A percentile compares a stretch with the other conserved stretches of the same genome.
These are phyloP conservation scores for Elsinoe australis DNA, from an alignment of 2,329 filamentous ascomycete species.

Conservation along the genomic window DNA sequence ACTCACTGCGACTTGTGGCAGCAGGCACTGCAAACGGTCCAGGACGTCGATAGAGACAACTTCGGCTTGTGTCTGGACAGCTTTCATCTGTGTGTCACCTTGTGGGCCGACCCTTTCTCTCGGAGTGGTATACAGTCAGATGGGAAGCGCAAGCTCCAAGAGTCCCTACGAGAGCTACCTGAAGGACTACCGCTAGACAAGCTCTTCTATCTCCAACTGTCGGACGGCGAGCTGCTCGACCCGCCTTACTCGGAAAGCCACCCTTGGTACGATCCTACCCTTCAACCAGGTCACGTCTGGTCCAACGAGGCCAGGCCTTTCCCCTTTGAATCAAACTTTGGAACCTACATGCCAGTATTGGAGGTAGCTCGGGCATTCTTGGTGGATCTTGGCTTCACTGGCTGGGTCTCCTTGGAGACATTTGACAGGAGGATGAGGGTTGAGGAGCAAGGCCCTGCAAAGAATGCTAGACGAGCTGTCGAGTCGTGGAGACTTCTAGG, in stretches of 20 bases:
- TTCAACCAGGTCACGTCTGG: not conserved
- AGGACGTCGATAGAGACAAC: not conserved
- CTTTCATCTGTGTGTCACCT: not conserved
- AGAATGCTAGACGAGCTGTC: too few species aligned
- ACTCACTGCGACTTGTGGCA: not conserved
- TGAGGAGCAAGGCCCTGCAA: too few species aligned
- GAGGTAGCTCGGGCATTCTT: not conserved
- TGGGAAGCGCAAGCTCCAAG: not conserved
- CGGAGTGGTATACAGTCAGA: not conserved
- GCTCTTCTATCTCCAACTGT: not conserved
- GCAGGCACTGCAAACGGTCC: not conserved
- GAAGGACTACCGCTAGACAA: not conserved
- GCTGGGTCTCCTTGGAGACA: not conserved
- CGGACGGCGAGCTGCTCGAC: not conserved
- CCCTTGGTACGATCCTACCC: not conserved
- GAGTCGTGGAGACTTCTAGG: too few species aligned
- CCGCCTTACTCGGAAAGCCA: not conserved
- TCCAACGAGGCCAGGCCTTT: not conserved
- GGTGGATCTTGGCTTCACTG: not conserved
- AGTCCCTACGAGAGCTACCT: not conserved
- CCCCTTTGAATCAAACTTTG: not conserved
- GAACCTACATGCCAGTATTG: not conserved
- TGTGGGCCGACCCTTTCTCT: not conserved
- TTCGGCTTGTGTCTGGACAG: not conserved
- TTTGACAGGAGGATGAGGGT: not conserved